Evolutionary conservation across 2,329 filamentous ascomycete genomes (phyloP).

Genomic region (Penicillium thymicola): DNA sequence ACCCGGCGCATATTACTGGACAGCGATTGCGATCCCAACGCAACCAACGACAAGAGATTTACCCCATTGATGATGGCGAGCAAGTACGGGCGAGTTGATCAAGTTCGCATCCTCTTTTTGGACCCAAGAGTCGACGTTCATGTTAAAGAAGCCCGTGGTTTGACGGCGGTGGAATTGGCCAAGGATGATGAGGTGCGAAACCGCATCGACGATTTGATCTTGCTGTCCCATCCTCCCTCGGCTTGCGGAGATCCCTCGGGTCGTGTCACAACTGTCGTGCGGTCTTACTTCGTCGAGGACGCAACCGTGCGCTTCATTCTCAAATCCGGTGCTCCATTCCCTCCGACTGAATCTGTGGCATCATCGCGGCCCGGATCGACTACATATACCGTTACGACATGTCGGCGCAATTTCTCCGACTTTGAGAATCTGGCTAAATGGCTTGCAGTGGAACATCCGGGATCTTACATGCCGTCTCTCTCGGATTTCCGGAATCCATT

Average conservation of each 20-base stretch:
- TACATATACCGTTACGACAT: conserved; percentile 87
- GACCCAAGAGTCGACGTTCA: conserved; percentile 84
- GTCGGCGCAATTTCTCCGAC: conserved; percentile 78
- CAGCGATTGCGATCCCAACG: conserved; percentile 95
- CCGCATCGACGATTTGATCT: conserved; percentile 86
- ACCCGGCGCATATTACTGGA: conserved; percentile 71
- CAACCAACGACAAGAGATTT: conserved; percentile 89
- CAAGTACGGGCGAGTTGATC: conserved; percentile 93
- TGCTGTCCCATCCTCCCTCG: conserved; percentile 65
- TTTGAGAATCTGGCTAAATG: conserved; percentile 88
- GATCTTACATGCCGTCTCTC: conserved; percentile 86
- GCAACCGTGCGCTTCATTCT: conserved; percentile 87
- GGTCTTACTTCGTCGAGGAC: conserved; percentile 96
- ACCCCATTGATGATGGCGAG: conserved; percentile 97
- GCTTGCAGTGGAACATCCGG: conserved; percentile 83
- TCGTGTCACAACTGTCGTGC: conserved; percentile 85
- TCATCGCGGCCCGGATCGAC: conserved; percentile 52
- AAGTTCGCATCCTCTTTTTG: conserved; percentile 82
- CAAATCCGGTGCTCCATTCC: conserved; percentile 80
- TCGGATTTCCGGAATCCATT: conserved; percentile 80
- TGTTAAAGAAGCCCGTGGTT: conserved; percentile 76
- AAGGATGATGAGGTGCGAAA: conserved; percentile 98
- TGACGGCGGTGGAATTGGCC: conserved; percentile 92
- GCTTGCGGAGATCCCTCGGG: conserved; percentile 63
- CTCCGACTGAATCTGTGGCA: conserved; percentile 36